Base-by-base conservation (phyloP, 345 rosid species). In the Moricandia arvensis region DNA sequence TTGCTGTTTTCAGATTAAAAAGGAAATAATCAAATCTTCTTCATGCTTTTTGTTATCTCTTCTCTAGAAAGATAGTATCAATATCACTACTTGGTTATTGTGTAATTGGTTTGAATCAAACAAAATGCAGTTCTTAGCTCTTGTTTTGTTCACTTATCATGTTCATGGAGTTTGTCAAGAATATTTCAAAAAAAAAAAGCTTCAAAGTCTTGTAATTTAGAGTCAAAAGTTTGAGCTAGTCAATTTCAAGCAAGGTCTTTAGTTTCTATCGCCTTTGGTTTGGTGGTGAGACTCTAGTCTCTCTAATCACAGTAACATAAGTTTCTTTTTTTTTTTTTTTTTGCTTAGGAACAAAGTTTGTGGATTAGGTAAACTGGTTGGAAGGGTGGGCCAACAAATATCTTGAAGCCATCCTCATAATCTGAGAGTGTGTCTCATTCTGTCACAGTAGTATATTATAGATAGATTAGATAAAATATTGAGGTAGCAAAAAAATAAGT, bases 321-420 rank as follows among this genome's bases (percentile, higher is more conserved):
- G 41, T 33, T 9, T 59, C 29, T 11, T 35, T 43, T 10, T 59
- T 59, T 41, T 11, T 35, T 43, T 10, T 59, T 30, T 10, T 31
- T 12, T 35, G 74, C 78, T 79, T 73, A 30, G 75, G 21, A 73
- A 55, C 62, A 73, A 79, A 73, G 78, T 45, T 62, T 73, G 74
- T 73, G 81, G 62, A 79, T 79, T 79, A 79, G 78, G 78, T 79
- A 68, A 75, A 63, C 17, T 61, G 78, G 73, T 79, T 73, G 55
- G 6, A 35, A 41, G 53, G 13, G 70, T 79, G 78, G 78, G 66
- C 82, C 82, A 73, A 73, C 75, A 43, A 79, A 73, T 73, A 64
- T 73, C 58, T 72, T 72, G 37, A 18, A 37, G 47, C 41, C 58
- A 63, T 49, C 34, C 8, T 63, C 55, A 26, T 51, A 63, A 2